phyloP scores from a whole-genome alignment of 441 rosid genomes.

The Populus trichocarpa region DNA sequence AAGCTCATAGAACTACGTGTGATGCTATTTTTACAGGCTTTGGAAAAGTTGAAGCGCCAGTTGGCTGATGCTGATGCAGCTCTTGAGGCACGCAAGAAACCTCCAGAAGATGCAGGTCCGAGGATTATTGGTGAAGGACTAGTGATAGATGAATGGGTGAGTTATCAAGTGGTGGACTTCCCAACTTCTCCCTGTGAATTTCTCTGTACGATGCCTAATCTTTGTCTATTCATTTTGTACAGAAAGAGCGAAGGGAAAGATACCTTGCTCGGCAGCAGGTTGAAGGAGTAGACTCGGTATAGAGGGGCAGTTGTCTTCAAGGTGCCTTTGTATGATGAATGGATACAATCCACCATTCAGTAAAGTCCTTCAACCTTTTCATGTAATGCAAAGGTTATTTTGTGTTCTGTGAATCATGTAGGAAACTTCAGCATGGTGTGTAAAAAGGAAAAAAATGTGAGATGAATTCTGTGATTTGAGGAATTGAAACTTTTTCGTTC shows the following conservation, averaged over 20 bases:
- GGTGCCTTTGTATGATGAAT: background rate
- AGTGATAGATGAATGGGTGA: slow-evolving; percentile 83
- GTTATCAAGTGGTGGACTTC: slow-evolving; percentile 12
- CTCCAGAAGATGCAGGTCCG: slow-evolving; percentile 49
- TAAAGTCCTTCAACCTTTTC: slow-evolving; percentile 22
- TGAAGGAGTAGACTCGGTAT: slow-evolving; percentile 44
- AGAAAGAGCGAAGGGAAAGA: slow-evolving; percentile 65
- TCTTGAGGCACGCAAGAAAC: slow-evolving; percentile 54
- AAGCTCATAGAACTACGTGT: background rate
- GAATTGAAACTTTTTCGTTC: slow-evolving; percentile 16
- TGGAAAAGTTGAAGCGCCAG: slow-evolving; percentile 58
- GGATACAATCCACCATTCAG: slow-evolving; percentile 16
- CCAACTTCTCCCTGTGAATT: background rate
- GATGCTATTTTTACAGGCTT: slow-evolving; percentile 24
- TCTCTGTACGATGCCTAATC: background rate
- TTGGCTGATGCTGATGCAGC: slow-evolving; percentile 66
- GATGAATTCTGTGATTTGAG: slow-evolving; percentile 29
- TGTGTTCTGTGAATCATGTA: slow-evolving; percentile 15
- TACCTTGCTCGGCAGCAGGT: slow-evolving; percentile 54
- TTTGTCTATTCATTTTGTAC: background rate
- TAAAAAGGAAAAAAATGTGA: slow-evolving; percentile 20
- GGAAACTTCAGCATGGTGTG: slow-evolving; percentile 23
- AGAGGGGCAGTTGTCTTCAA: slow-evolving; percentile 21
- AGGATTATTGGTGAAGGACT: slow-evolving; percentile 62
- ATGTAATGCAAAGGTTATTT: slow-evolving; percentile 20